A percentile compares a stretch with the other conserved stretches of the same genome.
Evolutionary conservation across 2,329 filamentous ascomycete genomes (phyloP).

Genomic region (Colletotrichum sublineola): DNA sequence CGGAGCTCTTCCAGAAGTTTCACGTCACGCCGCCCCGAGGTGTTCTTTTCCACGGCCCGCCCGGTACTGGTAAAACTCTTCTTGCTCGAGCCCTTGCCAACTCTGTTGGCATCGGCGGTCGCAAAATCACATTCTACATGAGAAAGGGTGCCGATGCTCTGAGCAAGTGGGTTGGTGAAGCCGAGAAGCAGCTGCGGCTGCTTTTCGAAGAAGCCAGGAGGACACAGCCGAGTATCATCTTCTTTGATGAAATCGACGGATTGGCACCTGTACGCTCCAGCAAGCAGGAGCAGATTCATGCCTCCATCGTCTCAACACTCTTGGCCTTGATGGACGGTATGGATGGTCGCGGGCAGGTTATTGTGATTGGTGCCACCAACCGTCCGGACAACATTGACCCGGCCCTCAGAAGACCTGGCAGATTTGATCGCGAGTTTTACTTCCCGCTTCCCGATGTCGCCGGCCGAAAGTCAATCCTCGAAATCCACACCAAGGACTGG

Average conservation of each 20-base stretch:
- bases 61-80: slow-evolving; percentile 98
- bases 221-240: slow-evolving; percentile 98
- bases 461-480: slow-evolving; percentile 86
- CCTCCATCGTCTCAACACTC: slow-evolving; percentile 96
- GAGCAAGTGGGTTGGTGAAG: slow-evolving; percentile 99
- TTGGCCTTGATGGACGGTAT: slow-evolving; percentile 96
- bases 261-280: slow-evolving; percentile 95
- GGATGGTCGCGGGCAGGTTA: slow-evolving; percentile 97
- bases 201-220: slow-evolving; percentile 96
- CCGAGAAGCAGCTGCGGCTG: slow-evolving; percentile 91
- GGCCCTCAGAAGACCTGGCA: slow-evolving; percentile 90
- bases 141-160: slow-evolving; percentile 97
- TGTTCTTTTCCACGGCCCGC: slow-evolving; percentile 96
- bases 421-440: slow-evolving; percentile 98
- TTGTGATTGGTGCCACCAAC: slow-evolving; percentile 99
- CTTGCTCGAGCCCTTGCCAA: slow-evolving; percentile 93
- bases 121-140: slow-evolving; percentile 99
- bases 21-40: slow-evolving; percentile 94
- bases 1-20: slow-evolving; percentile 91
- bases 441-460: slow-evolving; percentile 90
- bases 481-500: slow-evolving; percentile 97
- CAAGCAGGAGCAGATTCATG: slow-evolving; percentile 98
- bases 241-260: slow-evolving; percentile 99
- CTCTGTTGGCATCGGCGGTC: slow-evolving; percentile 87
- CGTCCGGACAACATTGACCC: slow-evolving; percentile 96